Evolutionary conservation across 1,284 basidiomycete genomes (phyloP).

Genomic region (Laetiporus sulphureus): DNA sequence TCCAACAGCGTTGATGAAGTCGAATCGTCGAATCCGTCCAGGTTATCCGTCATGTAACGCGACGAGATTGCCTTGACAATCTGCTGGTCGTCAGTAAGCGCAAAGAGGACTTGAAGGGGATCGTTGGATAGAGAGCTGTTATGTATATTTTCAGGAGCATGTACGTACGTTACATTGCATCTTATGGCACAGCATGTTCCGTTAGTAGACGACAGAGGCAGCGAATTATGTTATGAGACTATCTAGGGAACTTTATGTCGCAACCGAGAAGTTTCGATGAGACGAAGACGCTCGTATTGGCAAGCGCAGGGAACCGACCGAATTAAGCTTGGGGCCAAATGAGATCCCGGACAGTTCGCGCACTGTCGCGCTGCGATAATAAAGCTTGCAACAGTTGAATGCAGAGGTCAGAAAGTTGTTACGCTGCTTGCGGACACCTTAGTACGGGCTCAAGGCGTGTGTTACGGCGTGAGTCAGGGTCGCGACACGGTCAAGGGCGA

Average conservation of each 20-base stretch:
- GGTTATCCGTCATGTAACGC: conserved; percentile 4
- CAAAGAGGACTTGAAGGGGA: background rate
- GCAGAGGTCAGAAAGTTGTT: too few species aligned
- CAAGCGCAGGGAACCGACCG: conserved; percentile 4
- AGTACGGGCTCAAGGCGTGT: too few species aligned
- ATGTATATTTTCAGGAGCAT: too few species aligned
- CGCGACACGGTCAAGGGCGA: too few species aligned
- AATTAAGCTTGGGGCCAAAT: conserved; percentile 4
- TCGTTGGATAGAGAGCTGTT: too few species aligned
- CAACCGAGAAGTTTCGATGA: conserved; percentile 3
- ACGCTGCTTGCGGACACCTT: too few species aligned
- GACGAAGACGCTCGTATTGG: conserved; percentile 5
- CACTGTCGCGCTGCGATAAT: background rate
- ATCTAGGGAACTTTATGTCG: conserved; percentile 1
- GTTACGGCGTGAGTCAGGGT: too few species aligned
- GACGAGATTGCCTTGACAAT: background rate
- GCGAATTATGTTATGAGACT: background rate
- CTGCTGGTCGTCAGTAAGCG: too few species aligned
- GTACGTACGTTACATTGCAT: background rate
- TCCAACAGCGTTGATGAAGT: conserved; percentile 8
- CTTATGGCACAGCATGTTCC: background rate
- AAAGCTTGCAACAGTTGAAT: too few species aligned
- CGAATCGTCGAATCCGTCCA: conserved; percentile 11
- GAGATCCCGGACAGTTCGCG: too few species aligned
- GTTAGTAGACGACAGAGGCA: conserved; percentile 1